A percentile compares a stretch with the other conserved stretches of the same genome.
Conservation (phyloP, 2,329 filamentous ascomycete species). For the Ophiocordyceps sinensis region DNA sequence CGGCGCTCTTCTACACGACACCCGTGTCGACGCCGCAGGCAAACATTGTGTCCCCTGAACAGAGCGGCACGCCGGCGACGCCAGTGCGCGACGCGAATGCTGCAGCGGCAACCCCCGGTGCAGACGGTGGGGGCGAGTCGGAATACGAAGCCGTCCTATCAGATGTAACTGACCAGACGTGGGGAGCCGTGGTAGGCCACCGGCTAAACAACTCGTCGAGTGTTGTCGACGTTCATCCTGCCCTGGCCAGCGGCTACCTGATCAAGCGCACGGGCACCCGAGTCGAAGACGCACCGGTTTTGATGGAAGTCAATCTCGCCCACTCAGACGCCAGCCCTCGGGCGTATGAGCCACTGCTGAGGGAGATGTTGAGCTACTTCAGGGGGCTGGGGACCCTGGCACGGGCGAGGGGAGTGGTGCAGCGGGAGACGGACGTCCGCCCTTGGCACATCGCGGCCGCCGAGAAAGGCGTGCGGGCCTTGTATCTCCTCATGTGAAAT, state of each 20-base stretch:
- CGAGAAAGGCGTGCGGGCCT: conserved; percentile 49
- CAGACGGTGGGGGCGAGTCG: conserved; percentile 25
- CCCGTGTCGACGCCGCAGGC: conserved; percentile 55
- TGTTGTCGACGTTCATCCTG: conserved; percentile 37
- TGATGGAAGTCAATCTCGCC: conserved; percentile 52
- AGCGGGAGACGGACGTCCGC: conserved; percentile 44
- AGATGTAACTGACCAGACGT: conserved; percentile 61
- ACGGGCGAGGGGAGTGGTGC: conserved; percentile 47
- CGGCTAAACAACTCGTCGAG: conserved; percentile 45
- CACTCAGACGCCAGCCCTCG: conserved; percentile 36
- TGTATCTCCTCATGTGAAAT: conserved; percentile 49
- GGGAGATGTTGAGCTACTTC: conserved; percentile 58
- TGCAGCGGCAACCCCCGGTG: conserved; percentile 30
- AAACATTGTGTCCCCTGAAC: conserved; percentile 45
- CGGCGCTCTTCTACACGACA: conserved; percentile 39
- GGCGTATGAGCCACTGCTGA: conserved; percentile 47
- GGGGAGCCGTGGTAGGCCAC: conserved; percentile 58
- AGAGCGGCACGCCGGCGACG: conserved; percentile 34
- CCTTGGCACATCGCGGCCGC: conserved; percentile 68
- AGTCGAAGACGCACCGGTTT: conserved; percentile 40
- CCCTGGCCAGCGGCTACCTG: conserved; percentile 50
- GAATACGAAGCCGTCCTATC: conserved; percentile 50
- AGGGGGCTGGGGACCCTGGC: conserved; percentile 55
- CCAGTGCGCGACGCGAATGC: conserved; percentile 24
- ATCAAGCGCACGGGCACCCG: conserved; percentile 46